These are phyloP conservation scores for Geranium brycei DNA, from an alignment of 345 rosid species.

Conservation along the genomic window DNA sequence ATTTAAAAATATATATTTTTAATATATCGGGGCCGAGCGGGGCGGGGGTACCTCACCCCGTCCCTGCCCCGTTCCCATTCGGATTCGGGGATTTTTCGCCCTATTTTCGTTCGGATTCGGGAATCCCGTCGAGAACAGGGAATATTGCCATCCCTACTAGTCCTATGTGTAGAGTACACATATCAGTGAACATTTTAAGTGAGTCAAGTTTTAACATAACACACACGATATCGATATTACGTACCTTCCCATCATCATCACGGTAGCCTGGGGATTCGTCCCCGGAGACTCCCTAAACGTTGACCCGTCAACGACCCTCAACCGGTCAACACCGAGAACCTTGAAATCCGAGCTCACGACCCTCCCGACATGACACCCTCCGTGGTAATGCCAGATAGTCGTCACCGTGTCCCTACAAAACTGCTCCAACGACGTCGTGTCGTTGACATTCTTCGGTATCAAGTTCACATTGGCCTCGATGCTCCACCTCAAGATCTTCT, in stretches of 20 bases:
- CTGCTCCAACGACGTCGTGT: constrained; percentile 80
- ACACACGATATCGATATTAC: too few species aligned
- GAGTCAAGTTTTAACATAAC: too few species aligned
- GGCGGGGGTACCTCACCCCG: too few species aligned
- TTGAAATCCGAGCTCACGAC: constrained; percentile 43
- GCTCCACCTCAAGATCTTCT: constrained; percentile 58
- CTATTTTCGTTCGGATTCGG: too few species aligned
- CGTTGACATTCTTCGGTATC: constrained; percentile 58
- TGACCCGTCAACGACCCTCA: constrained; percentile 78
- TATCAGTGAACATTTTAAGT: too few species aligned
- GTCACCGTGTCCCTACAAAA: constrained; percentile 88
- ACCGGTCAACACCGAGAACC: constrained; percentile 59
- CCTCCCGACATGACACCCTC: constrained; percentile 78
- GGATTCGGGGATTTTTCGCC: too few species aligned
- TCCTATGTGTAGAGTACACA: too few species aligned
- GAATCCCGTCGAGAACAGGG: too few species aligned
- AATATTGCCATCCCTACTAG: too few species aligned
- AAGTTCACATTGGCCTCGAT: constrained; percentile 69
- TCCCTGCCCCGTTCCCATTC: too few species aligned
- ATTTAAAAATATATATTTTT: too few species aligned
- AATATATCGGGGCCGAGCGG: too few species aligned
- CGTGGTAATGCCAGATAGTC: constrained; percentile 97
- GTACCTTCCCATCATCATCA: constrained; percentile 99
- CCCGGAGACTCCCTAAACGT: constrained; percentile 73
- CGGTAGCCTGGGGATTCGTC: constrained; percentile 93